Base-by-base conservation (phyloP, 169 alveolate species). In the Babesia ovata region DNA sequence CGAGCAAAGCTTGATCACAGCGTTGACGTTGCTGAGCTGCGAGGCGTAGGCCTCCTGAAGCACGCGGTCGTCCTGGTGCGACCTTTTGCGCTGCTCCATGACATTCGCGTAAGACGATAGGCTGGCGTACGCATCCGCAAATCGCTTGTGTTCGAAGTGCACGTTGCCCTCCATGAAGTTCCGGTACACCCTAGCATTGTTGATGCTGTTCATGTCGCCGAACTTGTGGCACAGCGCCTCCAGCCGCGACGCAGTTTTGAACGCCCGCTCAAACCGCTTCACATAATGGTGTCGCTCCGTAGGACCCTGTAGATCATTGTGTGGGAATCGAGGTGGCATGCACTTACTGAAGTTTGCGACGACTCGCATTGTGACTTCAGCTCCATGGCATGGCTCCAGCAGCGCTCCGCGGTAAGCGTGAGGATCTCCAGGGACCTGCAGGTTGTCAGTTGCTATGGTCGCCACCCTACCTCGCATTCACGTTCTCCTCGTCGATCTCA, bases 381-480 rank as follows among this genome's bases (percentile, higher is more conserved):
- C 26, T 60, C 76, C 90, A 83, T 83, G 59, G 67, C 90, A 24
- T 75, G 48, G 36, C 61, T 45, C 90, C 90, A 83, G 28, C 62
- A 50, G 16, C 90, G 62, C 49, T 83, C 90, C 39, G 76, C 73
- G 50, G 61, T 58, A 6, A 83, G 56, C 13, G 82, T 61, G 33
- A 83, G 77, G 63, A 83, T 83, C 60, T 63, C 81, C 28, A 83
- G 83, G 77, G 75, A 75, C 73, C 88, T 81, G 71, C 36, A 39
- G 28, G n/a, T 26, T 42, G 21, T 48, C 17, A 21, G 12, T 28
- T 9, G 26, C 50, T 9, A 24, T 2, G 36, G 21, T 12, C n/a
- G 7, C n/a, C 45, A 8, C 28, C 11, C 75, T 57, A 81, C 86
- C 90, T 73, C 33, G 49, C 54, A 48, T 83, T 86, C 19, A 24